Evolutionary conservation across 2,329 filamentous ascomycete species (phyloP).

Genomic region (Lachnellula arida): DNA sequence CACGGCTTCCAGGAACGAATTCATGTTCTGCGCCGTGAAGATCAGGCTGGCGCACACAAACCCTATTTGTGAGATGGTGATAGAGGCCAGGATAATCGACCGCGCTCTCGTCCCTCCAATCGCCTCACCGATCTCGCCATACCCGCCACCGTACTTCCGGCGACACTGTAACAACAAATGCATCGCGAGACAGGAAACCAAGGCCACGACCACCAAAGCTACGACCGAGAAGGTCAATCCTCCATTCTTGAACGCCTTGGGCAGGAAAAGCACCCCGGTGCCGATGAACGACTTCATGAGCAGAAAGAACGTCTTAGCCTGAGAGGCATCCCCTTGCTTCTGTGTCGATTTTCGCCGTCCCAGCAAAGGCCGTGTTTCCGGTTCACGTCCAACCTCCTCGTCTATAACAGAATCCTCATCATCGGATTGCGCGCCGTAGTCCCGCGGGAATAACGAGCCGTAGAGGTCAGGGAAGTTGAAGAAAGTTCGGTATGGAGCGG

Average conservation of each 20-base stretch:
- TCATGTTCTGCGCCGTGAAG: constrained; percentile 88
- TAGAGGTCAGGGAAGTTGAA: constrained; percentile 89
- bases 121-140: constrained; percentile 88
- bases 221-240: constrained; percentile 93
- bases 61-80: constrained; percentile 89
- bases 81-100: constrained; percentile 77
- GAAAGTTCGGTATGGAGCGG: constrained; percentile 55
- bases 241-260: constrained; percentile 86
- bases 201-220: constrained; percentile 79
- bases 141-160: constrained; percentile 59
- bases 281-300: constrained; percentile 95
- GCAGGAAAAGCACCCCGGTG: constrained; percentile 87
- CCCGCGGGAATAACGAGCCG: constrained; percentile 84
- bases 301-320: constrained; percentile 78
- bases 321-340: constrained; percentile 69
- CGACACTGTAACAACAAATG: constrained; percentile 72
- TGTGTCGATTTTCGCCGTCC: constrained; percentile 56
- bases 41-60: constrained; percentile 93
- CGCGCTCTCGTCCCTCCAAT: constrained; percentile 88
- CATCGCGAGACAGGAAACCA: constrained; percentile 93
- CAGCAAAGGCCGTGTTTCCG: constrained; percentile 65
- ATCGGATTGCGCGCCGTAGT: constrained; percentile 73
- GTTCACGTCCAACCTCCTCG: constrained; percentile 38
- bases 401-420: constrained; percentile 41
- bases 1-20: constrained; percentile 87